Evolutionary conservation across 306 rosid genomes (phyloP).

Genomic region (Boehmeria nivea): DNA sequence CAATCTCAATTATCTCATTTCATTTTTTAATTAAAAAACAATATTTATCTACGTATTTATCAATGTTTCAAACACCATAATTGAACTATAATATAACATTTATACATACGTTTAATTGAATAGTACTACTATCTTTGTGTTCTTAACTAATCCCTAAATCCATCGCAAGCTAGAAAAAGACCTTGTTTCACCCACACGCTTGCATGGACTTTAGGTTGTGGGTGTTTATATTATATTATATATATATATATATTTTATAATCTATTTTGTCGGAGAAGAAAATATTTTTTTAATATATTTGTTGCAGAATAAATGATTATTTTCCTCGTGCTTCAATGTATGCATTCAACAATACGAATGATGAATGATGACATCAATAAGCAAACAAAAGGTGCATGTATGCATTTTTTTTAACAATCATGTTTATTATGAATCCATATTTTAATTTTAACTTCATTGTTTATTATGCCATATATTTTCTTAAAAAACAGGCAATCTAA

Average conservation of each 20-base stretch:
- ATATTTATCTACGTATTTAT: conserved; percentile 17
- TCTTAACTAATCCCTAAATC: no score
- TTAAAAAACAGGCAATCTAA: no score
- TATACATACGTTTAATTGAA: no score
- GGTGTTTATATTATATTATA: not conserved
- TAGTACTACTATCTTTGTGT: no score
- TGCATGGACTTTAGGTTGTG: no score
- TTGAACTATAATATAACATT: not conserved
- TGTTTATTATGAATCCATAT: no score
- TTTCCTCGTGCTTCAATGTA: conserved; percentile 1
- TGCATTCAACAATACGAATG: not conserved
- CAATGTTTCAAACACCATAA: conserved; percentile 2
- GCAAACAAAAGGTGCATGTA: conserved; percentile 10
- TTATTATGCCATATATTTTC: no score
- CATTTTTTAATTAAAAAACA: not conserved
- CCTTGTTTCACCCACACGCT: no score
- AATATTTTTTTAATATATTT: not conserved
- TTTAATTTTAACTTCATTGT: no score
- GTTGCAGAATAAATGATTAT: not conserved
- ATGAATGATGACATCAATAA: conserved; percentile 2
- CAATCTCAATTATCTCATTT: conserved; percentile 15
- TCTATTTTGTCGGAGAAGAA: not conserved
- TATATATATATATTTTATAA: not conserved
- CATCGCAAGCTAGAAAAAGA: no score
- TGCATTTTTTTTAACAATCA: no score